Percentiles rank a stretch among this genome's conserved stretches.
Evolutionary conservation across 73 alveolate species (phyloP).

Genomic region (Tetrahymena malaccensis): DNA sequence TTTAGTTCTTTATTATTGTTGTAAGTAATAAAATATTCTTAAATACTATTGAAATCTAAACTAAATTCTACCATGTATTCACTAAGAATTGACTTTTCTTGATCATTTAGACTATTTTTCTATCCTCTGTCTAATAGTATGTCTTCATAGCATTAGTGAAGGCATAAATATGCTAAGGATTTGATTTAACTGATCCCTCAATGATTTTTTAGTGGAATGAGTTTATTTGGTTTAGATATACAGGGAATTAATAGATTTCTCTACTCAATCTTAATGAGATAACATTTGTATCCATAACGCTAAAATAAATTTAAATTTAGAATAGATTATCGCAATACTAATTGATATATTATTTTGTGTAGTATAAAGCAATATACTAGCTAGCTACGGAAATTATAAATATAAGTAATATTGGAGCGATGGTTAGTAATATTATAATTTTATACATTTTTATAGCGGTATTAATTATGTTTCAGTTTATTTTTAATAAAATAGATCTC

Average conservation of each 20-base stretch:
- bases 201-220: background rate
- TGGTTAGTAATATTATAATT: background rate
- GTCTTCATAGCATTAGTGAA: background rate
- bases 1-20: no score
- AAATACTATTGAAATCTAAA: no score
- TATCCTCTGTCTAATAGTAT: background rate
- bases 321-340: background rate
- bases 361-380: background rate
- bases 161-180: background rate
- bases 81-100: background rate
- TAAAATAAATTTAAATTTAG: background rate
- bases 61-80: background rate
- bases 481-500: no score
- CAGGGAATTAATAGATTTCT: background rate
- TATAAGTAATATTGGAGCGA: background rate
- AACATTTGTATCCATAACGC: background rate
- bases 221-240: background rate
- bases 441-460: background rate
- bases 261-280: background rate
- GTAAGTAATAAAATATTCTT: no score
- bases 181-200: background rate
- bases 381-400: background rate
- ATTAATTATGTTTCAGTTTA: no score
- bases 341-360: background rate
- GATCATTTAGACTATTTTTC: background rate